Conservation (phyloP, 306 rosid species). For the Quercus rubra region DNA sequence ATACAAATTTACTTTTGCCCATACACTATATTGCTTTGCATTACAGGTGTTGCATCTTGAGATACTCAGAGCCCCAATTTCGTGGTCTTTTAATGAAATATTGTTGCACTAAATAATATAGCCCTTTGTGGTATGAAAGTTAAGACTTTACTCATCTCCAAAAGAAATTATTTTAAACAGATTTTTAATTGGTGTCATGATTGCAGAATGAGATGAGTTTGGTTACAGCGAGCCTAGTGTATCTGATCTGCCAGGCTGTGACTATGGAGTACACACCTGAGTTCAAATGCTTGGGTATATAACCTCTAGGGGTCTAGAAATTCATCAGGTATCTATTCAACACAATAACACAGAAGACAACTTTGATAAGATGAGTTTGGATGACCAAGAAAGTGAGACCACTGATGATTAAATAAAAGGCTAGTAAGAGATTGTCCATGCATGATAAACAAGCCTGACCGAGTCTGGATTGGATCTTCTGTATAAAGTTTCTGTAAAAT, state of each 20-base stretch:
- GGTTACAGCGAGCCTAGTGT: constrained; percentile 35
- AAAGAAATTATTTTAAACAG: not conserved
- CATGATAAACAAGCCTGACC: not conserved
- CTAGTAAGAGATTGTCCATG: constrained; percentile 35
- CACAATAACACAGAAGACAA: constrained; percentile 26
- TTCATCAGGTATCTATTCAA: constrained; percentile 10
- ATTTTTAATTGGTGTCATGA: not conserved
- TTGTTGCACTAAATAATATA: not conserved
- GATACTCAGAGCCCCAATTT: not conserved
- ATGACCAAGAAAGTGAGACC: constrained; percentile 34
- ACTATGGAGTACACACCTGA: constrained; percentile 71
- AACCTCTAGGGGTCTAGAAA: constrained; percentile 26
- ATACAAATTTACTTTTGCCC: not conserved
- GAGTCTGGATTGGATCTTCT: not conserved
- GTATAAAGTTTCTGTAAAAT: not conserved
- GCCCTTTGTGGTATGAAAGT: not conserved
- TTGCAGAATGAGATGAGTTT: constrained; percentile 59
- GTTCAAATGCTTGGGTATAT: constrained; percentile 61
- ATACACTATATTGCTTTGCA: not conserved
- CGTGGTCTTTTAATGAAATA: not conserved
- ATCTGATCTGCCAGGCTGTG: constrained; percentile 44
- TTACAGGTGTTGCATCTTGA: not conserved
- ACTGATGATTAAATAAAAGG: constrained; percentile 85
- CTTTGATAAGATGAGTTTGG: constrained; percentile 43
- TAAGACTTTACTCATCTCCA: not conserved